Evolutionary conservation across 164 flowering plant species (phyloP).

Genomic region (Vitis riparia): DNA sequence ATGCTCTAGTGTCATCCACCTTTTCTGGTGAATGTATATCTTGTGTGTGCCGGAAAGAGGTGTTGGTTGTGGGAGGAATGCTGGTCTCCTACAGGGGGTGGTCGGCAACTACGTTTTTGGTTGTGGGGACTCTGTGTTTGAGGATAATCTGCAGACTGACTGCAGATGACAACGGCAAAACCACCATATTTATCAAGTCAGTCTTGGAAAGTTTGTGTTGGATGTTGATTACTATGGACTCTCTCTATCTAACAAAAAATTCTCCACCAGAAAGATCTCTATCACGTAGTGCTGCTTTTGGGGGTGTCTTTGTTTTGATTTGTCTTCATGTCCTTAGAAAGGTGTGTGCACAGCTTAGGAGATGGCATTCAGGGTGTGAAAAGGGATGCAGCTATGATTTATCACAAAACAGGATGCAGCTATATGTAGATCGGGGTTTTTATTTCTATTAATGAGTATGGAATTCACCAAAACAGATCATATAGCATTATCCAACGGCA

Average conservation of each 20-base stretch:
- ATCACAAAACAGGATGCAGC: too few species aligned
- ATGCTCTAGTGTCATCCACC: conserved; percentile 40
- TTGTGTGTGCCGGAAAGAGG: conserved; percentile 49
- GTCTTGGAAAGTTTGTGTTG: conserved; percentile 34
- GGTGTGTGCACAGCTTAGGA: conserved; percentile 1
- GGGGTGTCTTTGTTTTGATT: conserved; percentile 36
- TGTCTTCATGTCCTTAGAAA: conserved; percentile 34
- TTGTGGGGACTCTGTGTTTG: conserved; percentile 30
- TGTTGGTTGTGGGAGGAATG: conserved; percentile 45
- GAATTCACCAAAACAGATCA: too few species aligned
- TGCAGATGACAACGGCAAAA: conserved; percentile 14
- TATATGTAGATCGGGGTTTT: too few species aligned
- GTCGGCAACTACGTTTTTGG: conserved; percentile 40
- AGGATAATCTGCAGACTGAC: conserved; percentile 32
- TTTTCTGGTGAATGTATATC: conserved; percentile 53
- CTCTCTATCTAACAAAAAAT: conserved; percentile 25
- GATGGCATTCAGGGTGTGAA: background rate
- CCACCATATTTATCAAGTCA: conserved; percentile 7
- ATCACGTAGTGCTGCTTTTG: conserved; percentile 25
- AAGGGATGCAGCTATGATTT: background rate
- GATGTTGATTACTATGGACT: conserved; percentile 30
- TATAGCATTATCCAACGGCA: too few species aligned
- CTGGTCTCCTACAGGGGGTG: conserved; percentile 39
- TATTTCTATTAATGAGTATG: too few species aligned
- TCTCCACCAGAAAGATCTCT: conserved; percentile 23